These are phyloP conservation scores for Drechslera avenae DNA, from an alignment of 2,329 filamentous ascomycete genomes.

Conservation along the genomic window DNA sequence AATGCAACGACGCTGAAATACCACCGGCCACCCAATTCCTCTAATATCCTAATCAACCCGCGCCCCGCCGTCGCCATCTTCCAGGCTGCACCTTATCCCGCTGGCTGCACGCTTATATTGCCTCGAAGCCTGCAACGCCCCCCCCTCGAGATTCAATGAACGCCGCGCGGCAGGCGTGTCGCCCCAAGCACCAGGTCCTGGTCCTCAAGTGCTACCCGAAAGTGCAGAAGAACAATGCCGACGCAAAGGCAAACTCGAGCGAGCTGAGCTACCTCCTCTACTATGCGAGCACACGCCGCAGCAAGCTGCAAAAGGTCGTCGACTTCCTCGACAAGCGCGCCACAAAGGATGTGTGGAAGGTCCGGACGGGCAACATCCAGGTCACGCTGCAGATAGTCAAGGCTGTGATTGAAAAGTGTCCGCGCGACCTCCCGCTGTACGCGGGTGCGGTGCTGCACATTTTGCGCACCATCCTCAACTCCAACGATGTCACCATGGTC, in stretches of 20 bases:
- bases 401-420: constrained; percentile 89
- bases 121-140: constrained; percentile 5
- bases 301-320: constrained; percentile 95
- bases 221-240: constrained; percentile 82
- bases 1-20: constrained; percentile 8
- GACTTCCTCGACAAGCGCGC: constrained; percentile 94
- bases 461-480: constrained; percentile 79
- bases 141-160: constrained; percentile 53
- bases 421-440: constrained; percentile 88
- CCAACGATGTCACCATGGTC: constrained; percentile 88
- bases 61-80: constrained; percentile 4
- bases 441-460: constrained; percentile 84
- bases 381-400: constrained; percentile 92
- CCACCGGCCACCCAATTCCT: background rate
- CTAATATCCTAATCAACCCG: constrained; percentile 2
- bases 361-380: constrained; percentile 88
- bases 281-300: constrained; percentile 91
- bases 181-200: constrained; percentile 95
- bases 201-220: constrained; percentile 96
- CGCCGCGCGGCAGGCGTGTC: constrained; percentile 65
- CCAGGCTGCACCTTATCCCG: constrained; percentile 1
- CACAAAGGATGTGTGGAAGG: constrained; percentile 86
- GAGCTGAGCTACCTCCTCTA: constrained; percentile 97
- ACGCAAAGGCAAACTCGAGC: constrained; percentile 94
- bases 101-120: constrained; percentile 9